Conservation (phyloP, 108 stramenopile genomes). For the Skeletonema potamos region DNA sequence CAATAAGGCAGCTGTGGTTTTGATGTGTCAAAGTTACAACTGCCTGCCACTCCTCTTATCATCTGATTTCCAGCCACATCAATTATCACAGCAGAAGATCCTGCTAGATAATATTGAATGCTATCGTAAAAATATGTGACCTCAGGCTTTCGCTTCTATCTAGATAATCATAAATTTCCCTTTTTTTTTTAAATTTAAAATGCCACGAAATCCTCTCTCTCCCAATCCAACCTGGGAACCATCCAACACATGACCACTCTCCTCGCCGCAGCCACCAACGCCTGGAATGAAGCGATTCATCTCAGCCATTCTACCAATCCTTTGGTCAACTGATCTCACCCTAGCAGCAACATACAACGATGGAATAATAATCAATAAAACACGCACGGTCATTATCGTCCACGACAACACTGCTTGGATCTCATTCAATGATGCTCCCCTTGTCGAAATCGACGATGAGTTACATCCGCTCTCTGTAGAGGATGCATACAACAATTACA, state of each 20-base stretch:
- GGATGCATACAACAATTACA: conserved; percentile 19
- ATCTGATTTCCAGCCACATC: no score
- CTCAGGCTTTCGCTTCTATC: no score
- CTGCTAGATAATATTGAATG: no score
- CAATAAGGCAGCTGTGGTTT: no score
- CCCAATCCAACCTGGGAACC: no score
- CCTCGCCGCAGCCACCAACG: neutral
- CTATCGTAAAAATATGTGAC: no score
- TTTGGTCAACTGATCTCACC: neutral
- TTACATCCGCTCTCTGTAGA: conserved; percentile 7
- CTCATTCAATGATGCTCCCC: conserved; percentile 19
- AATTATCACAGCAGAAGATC: no score
- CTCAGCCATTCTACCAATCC: neutral
- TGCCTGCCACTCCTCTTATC: no score
- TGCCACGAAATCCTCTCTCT: no score
- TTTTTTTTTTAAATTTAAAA: no score
- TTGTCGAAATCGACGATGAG: conserved; percentile 11
- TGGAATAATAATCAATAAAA: conserved; percentile 9
- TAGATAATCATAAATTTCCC: no score
- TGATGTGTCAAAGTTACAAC: no score
- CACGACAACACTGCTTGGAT: conserved; percentile 8
- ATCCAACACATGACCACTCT: neutral
- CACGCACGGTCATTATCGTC: conserved; percentile 1
- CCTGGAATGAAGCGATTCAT: neutral
- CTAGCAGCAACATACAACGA: neutral